Conservation (phyloP, 2,329 filamentous ascomycete species). For the Exserohilum turcica region DNA sequence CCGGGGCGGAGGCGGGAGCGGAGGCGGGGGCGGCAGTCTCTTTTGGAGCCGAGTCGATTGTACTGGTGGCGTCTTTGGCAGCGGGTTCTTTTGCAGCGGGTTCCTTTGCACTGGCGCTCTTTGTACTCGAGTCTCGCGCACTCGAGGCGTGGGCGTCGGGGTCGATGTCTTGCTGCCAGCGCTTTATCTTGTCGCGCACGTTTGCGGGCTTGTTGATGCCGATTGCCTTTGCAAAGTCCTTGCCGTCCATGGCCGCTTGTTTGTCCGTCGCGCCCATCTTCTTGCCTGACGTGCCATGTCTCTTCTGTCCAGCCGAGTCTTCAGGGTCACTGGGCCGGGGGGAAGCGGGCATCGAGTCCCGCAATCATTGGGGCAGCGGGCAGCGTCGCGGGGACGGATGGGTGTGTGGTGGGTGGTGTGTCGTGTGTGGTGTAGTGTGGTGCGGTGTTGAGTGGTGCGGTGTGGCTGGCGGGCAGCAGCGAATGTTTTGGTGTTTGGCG, state of each 20-base stretch:
- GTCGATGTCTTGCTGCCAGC: slow-evolving; percentile 82
- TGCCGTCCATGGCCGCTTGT: slow-evolving; percentile 41
- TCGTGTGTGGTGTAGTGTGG: neutral
- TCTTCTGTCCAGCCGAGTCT: slow-evolving; percentile 21
- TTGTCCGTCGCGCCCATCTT: slow-evolving; percentile 34
- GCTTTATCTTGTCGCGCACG: slow-evolving; percentile 75
- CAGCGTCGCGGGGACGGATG: slow-evolving; percentile 12
- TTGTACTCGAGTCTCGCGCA: neutral
- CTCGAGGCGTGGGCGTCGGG: slow-evolving; percentile 52
- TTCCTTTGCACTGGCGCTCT: slow-evolving; percentile 17
- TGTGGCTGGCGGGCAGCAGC: too few relatives aligned
- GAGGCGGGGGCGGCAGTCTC: slow-evolving; percentile 17
- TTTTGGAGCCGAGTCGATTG: too few relatives aligned
- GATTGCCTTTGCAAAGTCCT: slow-evolving; percentile 49
- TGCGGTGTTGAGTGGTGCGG: neutral
- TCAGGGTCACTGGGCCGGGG: slow-evolving; percentile 31
- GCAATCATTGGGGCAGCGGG: slow-evolving; percentile 26
- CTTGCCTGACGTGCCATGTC: slow-evolving; percentile 41
- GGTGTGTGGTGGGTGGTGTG: slow-evolving; percentile 1
- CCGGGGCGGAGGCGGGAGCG: slow-evolving; percentile 10
- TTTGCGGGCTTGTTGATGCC: slow-evolving; percentile 52
- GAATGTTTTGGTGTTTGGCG: slow-evolving; percentile 13
- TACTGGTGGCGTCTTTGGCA: slow-evolving; percentile 4
- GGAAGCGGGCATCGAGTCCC: slow-evolving; percentile 32
- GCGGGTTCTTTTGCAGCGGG: neutral